A percentile compares a stretch with the other conserved stretches of the same genome.
Conservation (phyloP, 768 basidiomycete genomes). For the Candolleomyces efflorescens region DNA sequence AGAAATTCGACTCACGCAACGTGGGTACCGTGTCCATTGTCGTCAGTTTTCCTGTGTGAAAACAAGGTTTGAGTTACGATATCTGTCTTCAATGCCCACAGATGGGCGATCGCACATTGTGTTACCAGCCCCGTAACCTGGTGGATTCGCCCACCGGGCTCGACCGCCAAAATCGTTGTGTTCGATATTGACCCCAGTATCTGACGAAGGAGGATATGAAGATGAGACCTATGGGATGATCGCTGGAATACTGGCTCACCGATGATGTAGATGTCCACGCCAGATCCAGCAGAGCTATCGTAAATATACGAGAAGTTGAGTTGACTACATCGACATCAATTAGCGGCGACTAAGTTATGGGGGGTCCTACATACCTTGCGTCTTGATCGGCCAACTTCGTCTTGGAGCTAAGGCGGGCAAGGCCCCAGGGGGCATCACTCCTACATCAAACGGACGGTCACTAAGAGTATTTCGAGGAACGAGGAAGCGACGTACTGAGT, state of each 20-base stretch:
- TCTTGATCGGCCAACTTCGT: too few relatives aligned
- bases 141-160: slow-evolving; percentile 31
- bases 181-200: slow-evolving; percentile 21
- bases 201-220: slow-evolving; percentile 6
- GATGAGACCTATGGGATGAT: background rate
- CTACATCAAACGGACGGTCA: slow-evolving; percentile 10
- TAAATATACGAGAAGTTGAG: slow-evolving; percentile 19
- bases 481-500: background rate
- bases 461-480: background rate
- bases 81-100: too few relatives aligned
- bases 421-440: slow-evolving; percentile 29
- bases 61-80: slow-evolving; percentile 20
- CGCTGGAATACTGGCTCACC: slow-evolving; percentile 17
- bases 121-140: too few relatives aligned
- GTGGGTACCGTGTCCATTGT: slow-evolving; percentile 15
- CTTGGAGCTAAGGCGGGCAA: slow-evolving; percentile 21
- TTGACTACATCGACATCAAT: background rate
- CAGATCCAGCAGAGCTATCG: slow-evolving; percentile 21
- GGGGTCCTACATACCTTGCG: background rate
- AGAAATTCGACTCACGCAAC: slow-evolving; percentile 11
- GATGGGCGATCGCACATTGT: too few relatives aligned
- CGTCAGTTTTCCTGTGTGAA: slow-evolving; percentile 12
- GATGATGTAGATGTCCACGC: slow-evolving; percentile 36
- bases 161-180: slow-evolving; percentile 34
- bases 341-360: background rate